Base-by-base conservation (phyloP, 2,329 filamentous ascomycete genomes). In the Xylariaceae sp. region DNA sequence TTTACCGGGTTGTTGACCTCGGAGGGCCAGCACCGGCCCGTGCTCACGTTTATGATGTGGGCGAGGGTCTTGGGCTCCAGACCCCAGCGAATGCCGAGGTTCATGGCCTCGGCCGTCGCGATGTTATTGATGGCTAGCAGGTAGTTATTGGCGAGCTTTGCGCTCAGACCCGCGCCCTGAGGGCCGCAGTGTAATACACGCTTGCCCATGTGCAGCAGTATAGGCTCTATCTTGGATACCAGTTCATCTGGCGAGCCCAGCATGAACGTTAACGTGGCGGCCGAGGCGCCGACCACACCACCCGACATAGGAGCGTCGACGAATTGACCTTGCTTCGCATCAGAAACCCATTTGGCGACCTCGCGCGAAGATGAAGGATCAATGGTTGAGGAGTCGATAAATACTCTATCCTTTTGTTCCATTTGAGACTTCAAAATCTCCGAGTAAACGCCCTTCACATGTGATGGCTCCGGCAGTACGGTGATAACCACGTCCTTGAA, bases 261-360 rank as follows among this genome's bases (percentile, higher is more conserved):
- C 92, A 98, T 97, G 62, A 98, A 98, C 0, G 89, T 95, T 41
- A 98, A 70, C 0, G 88, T 89, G 23, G 85, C 92, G 9, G 88
- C 88, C 5, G 79, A 73, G 9, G 92, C 92, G 30, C 90, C 92
- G 4, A 97, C 88, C 0, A 96, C 89, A 35, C 92, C 92, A 33
- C 92, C 92, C 0, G 90, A 97, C 83, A 98, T 95, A 31, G 92
- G 92, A 3, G 92, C 90, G 59, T 98, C 92, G 42, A 96, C 81
- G 57, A 97, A 96, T 36, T 73, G 74, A 37, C 86, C 86, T 57
- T 83, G 76, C 1, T 76, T 71, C 1, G 78, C 78, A 4, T 75
- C 74, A 41, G 63, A 46, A 2, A 94, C 81, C 16, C 74, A 73
- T 44, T 79, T 71, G 15, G 88, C 88, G 4, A 97, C 83, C 50